These are phyloP conservation scores for Elongisporangium undulatum DNA, from an alignment of 352 stramenopile genomes.

Conservation along the genomic window DNA sequence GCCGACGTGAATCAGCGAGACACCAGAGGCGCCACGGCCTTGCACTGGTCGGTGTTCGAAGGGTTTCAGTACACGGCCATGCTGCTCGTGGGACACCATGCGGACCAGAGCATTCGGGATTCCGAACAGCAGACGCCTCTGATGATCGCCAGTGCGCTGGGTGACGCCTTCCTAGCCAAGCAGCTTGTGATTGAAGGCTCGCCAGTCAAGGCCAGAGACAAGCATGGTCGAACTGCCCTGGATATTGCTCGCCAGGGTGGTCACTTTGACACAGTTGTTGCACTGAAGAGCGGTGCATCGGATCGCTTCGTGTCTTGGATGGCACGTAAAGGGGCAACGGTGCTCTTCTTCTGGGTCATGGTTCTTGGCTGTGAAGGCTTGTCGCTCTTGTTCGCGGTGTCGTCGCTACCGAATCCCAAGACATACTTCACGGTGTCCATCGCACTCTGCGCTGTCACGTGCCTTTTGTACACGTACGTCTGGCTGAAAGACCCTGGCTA, in stretches of 20 bases:
- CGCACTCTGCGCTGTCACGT: conserved; percentile 33
- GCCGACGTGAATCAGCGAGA: conserved; percentile 72
- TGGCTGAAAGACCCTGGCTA: conserved; percentile 79
- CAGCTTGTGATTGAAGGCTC: conserved; percentile 81
- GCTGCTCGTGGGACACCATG: conserved; percentile 43
- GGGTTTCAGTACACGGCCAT: conserved; percentile 83
- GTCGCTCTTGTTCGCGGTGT: conserved; percentile 53
- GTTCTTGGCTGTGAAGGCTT: conserved; percentile 38
- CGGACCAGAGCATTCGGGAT: conserved; percentile 47
- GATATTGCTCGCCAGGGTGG: conserved; percentile 68
- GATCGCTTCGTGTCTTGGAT: conserved; percentile 63
- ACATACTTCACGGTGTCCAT: conserved; percentile 28
- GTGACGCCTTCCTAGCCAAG: conserved; percentile 77
- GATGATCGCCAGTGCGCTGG: conserved; percentile 79
- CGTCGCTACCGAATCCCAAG: conserved; percentile 25
- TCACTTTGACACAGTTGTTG: conserved; percentile 59
- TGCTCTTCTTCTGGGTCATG: conserved; percentile 71
- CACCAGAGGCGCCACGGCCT: conserved; percentile 55
- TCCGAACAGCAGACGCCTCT: conserved; percentile 72
- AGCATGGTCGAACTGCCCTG: conserved; percentile 68
- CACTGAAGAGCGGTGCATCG: conserved; percentile 60
- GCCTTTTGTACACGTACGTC: conserved; percentile 69
- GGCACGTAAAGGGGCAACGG: conserved; percentile 53
- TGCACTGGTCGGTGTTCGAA: conserved; percentile 84
- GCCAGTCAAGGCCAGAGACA: conserved; percentile 53